Evolutionary conservation across 495 filamentous ascomycete genomes (phyloP), one percentile per base, ranked within the genome.

Genomic region (Glarea lozoyensis): DNA sequence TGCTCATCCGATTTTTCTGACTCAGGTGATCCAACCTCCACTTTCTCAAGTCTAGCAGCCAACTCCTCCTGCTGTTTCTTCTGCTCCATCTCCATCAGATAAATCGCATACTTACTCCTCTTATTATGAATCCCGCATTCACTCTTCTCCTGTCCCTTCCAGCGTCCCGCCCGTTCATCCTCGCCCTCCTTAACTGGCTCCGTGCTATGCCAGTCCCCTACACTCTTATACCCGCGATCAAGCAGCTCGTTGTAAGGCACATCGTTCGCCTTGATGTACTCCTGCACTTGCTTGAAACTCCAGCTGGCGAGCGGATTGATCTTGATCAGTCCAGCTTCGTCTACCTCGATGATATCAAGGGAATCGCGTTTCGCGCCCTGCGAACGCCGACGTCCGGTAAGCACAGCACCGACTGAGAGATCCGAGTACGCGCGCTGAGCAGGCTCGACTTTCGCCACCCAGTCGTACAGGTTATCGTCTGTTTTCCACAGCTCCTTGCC

Each of bases 71-170:
- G 81, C 56, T 84, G 73, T 52, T 78, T 70, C 68, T 88, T 83
- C 44, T 69, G 60, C 51, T 88, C 85, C 61, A 82, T 70, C 38
- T 88, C 75, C 49, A 74, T 70, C 34, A 96, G 63, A 58, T 79
- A 95, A 59, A 87, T 78, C 12, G 88, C 84, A 54, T 96, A 98
- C 56, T 87, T 82, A 49, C 85, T 92, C 54, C 84, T 77, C 60
- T 88, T 88, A 68, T 97, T 97, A 71, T 98, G 92, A 50, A 98
- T 98, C 6, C 92, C 92, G 58, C 92, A 98, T 67, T 98, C 92
- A 2, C 89, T 88, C 80, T 98, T 98, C 38, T 72, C 65, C 56
- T 86, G 80, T 30, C 92, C 92, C 69, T 94, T 94, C 92, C 92
- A 98, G 43, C 92, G 80, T 25, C 92, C 92, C 10, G 93, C 82